Percentiles rank a stretch among this genome's conserved stretches.
Conservation (phyloP, 176 grass and related monocot genomes). For the Oryza officinalis region DNA sequence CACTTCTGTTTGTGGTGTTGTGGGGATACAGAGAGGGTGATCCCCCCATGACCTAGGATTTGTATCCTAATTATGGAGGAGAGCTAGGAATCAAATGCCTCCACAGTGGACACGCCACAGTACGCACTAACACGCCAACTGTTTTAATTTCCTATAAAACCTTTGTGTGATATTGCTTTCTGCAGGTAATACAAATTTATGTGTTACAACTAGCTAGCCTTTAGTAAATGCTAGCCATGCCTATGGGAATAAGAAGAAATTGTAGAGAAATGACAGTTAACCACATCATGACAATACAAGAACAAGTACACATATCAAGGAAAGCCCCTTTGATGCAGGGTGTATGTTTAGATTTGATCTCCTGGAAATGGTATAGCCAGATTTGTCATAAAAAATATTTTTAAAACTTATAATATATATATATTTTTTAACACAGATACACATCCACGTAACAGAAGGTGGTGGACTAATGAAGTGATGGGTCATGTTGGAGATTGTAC, state of each 20-base stretch:
- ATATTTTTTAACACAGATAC: neutral
- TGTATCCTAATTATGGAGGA: conserved; percentile 28
- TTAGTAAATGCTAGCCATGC: neutral
- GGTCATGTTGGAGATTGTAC: neutral
- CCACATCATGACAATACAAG: neutral
- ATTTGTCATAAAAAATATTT: neutral
- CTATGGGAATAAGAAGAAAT: neutral
- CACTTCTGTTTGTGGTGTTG: neutral
- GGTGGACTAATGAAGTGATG: neutral
- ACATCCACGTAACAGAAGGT: neutral
- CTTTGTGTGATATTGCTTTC: neutral
- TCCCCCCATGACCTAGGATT: conserved; percentile 18
- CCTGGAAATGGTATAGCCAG: neutral
- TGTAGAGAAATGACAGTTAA: neutral
- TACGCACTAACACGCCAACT: neutral
- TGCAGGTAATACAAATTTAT: neutral
- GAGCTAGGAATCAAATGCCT: conserved; percentile 39
- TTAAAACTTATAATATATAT: neutral
- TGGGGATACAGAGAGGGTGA: neutral
- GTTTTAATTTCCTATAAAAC: neutral
- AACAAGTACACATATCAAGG: no score
- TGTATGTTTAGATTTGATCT: no score
- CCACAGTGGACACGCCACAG: neutral
- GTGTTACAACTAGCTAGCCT: neutral
- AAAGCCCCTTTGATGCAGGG: neutral